Percentiles rank a stretch among this genome's conserved stretches.
Evolutionary conservation across 23 red algal genomes (phyloP).

Genomic region (Gracilaria gracilis): DNA sequence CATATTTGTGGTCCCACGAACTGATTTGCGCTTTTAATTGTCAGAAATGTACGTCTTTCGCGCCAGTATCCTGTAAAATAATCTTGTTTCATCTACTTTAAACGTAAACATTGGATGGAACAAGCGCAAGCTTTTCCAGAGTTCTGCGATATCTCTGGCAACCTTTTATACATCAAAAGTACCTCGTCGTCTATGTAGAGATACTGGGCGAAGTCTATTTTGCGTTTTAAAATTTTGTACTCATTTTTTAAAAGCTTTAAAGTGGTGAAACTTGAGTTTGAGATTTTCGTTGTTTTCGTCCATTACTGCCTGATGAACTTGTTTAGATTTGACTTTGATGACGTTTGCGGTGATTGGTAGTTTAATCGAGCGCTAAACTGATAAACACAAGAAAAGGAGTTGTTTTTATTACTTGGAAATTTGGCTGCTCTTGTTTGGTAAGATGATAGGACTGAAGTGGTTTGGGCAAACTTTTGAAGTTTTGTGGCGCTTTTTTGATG

Average conservation of each 20-base stretch:
- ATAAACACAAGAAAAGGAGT: background rate
- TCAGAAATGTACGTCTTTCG: background rate
- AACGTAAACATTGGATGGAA: background rate
- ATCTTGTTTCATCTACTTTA: constrained; percentile 6
- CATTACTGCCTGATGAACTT: background rate
- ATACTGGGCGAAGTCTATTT: background rate
- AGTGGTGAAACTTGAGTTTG: background rate
- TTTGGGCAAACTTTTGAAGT: too few relatives aligned
- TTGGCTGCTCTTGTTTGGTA: too few relatives aligned
- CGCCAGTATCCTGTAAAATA: constrained; percentile 28
- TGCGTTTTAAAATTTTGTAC: background rate
- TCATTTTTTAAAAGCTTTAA: background rate
- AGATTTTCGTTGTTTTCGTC: background rate
- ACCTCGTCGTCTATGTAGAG: background rate
- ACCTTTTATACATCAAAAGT: background rate
- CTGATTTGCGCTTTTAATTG: constrained; percentile 7
- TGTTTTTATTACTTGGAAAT: too few relatives aligned
- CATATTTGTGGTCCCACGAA: background rate
- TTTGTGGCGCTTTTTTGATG: too few relatives aligned
- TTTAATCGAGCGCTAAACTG: background rate
- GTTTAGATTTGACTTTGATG: background rate
- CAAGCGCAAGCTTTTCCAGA: background rate
- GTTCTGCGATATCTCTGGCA: background rate
- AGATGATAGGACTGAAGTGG: too few relatives aligned
- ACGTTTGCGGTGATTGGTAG: background rate